Base-by-base conservation (phyloP, 495 filamentous ascomycete genomes). In the Cercophora scortea region DNA sequence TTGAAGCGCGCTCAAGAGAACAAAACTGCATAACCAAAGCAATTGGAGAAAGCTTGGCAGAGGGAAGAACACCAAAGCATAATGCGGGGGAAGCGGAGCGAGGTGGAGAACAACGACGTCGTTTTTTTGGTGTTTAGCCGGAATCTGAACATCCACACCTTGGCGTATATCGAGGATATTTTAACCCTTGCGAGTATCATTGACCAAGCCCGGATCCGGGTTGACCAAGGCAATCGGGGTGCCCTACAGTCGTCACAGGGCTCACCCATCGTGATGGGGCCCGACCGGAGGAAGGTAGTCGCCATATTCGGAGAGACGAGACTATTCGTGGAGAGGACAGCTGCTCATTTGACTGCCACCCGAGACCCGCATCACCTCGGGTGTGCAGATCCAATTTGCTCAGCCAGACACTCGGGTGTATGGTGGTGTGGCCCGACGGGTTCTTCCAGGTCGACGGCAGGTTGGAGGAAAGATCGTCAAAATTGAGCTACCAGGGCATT, bases 21-120 rank as follows among this genome's bases (percentile, higher is more conserved):
- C 16, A 2, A 17, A 42, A 18, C 8, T 3, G 41, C 11, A 42
- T 13, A 17, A 42, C 41, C 25, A 18, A 18, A 18, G 48, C 32
- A 52, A 42, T 42, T 52, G 42, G 50, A 47, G 42, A 50, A 53
- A 11, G 19, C 42, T 43, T 43, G 42, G 42, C 15, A 16, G 8
- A 25, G 25, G 5, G 25, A 25, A 25, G 25, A 25, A 25, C 25
- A 25, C 25, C 25, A 25, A 25, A 13, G 6, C 43, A 13, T n/a
- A 18, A 25, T 32, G 43, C 25, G 43, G 43, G 43, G 43, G 43
- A 45, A 45, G 43, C 43, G 43, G 43, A 45, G 43, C 43, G 43
- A 45, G 43, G 25, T 45, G 43, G 43, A 45, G 17, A 45, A 18
- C 11, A 19, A 45, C 8, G 43, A 10, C 18, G 17, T 6, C 42